A percentile compares a stretch with the other conserved stretches of the same genome.
Evolutionary conservation across 257 asterid genomes (phyloP).

Genomic region (Knoxia roxburghii): DNA sequence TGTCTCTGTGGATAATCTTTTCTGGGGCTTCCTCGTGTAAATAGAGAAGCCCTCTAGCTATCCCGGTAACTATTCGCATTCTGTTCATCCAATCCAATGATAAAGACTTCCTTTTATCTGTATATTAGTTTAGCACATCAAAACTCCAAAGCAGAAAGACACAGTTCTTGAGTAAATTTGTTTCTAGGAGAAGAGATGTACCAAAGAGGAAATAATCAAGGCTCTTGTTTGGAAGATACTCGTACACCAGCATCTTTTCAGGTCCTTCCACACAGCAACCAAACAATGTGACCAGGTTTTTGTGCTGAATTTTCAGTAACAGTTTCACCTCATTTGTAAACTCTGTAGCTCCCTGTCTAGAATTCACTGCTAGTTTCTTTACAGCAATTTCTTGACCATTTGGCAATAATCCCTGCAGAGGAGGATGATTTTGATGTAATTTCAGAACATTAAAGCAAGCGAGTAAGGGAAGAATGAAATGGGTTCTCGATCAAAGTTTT

Average conservation of each 20-base stretch:
- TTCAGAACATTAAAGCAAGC: not conserved
- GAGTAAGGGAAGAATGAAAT: too few species aligned
- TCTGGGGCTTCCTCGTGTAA: constrained; percentile 89
- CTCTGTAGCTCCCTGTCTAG: constrained; percentile 69
- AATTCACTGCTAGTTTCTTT: constrained; percentile 58
- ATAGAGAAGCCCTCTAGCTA: constrained; percentile 78
- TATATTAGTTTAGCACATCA: constrained; percentile 19
- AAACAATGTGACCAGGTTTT: constrained; percentile 59
- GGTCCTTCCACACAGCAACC: constrained; percentile 90
- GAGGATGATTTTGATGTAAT: not conserved
- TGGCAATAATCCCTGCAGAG: constrained; percentile 62
- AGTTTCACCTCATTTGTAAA: constrained; percentile 76
- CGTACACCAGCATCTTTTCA: constrained; percentile 87
- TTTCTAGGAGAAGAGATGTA: constrained; percentile 17
- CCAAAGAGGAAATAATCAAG: constrained; percentile 79
- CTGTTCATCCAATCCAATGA: constrained; percentile 62
- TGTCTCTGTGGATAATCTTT: constrained; percentile 78
- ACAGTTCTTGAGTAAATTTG: not conserved
- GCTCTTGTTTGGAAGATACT: too few species aligned
- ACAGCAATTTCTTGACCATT: constrained; percentile 84
- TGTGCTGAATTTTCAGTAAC: constrained; percentile 68
- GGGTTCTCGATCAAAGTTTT: not conserved
- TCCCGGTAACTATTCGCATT: constrained; percentile 47
- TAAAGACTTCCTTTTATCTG: constrained; percentile 50
- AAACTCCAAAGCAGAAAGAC: constrained; percentile 8